phyloP scores from a whole-genome alignment of 148 eudicot genomes.

The Rhododendron vialii region DNA sequence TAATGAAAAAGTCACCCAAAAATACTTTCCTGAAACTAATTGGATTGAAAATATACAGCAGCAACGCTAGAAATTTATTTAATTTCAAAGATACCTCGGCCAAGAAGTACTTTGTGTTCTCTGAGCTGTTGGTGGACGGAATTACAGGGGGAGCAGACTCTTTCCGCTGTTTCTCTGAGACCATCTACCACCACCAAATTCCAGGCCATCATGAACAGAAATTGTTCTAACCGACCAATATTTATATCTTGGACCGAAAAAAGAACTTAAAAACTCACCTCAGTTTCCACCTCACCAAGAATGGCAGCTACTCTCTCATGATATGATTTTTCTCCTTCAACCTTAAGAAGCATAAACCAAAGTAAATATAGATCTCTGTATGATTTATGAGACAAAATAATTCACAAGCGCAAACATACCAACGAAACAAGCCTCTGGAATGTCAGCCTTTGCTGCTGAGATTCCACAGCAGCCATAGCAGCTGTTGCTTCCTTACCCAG shows the following conservation, averaged over 20 bases:
- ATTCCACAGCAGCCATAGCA: conserved; percentile 87
- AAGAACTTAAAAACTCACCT: conserved; percentile 27
- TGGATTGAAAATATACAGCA: not conserved
- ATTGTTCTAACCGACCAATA: not conserved
- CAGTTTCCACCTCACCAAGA: conserved; percentile 50
- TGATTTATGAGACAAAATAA: not conserved
- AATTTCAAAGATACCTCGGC: conserved; percentile 67
- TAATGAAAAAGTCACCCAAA: not conserved
- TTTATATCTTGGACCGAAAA: not conserved
- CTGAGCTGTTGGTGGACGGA: conserved; percentile 44
- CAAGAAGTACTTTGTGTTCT: conserved; percentile 70
- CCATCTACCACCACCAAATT: conserved; percentile 47
- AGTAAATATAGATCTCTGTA: not conserved
- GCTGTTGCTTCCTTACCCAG: conserved; percentile 94
- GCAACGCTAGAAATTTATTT: not conserved
- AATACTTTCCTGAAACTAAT: not conserved
- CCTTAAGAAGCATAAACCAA: conserved; percentile 22
- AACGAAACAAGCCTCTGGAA: conserved; percentile 92
- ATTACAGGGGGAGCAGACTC: conserved; percentile 80
- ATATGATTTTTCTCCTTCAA: conserved; percentile 51
- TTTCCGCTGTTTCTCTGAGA: conserved; percentile 84
- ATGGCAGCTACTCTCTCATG: conserved; percentile 58
- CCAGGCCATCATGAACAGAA: conserved; percentile 3
- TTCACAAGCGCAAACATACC: conserved; percentile 34
- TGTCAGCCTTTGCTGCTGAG: conserved; percentile 92